Conservation (phyloP, 495 filamentous ascomycete species). For the Aspergillus olivimuriae region DNA sequence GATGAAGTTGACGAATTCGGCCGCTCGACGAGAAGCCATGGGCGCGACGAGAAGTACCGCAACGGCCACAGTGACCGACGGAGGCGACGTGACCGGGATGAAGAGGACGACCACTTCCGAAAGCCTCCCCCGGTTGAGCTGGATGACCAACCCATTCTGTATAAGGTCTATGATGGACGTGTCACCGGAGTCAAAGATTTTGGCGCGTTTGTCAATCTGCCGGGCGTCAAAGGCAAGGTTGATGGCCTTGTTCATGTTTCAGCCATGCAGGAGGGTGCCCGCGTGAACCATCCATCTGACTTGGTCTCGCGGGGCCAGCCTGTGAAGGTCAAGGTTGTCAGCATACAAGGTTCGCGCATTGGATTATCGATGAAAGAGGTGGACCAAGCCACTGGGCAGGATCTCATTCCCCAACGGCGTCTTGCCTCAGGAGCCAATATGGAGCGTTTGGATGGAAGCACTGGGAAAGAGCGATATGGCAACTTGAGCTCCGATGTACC, state of each 20-base stretch:
- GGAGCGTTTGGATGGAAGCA: constrained; percentile 61
- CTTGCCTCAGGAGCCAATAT: constrained; percentile 91
- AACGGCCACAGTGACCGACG: constrained; percentile 36
- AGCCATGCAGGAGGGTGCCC: constrained; percentile 77
- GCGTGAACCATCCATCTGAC: constrained; percentile 89
- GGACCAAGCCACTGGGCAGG: constrained; percentile 82
- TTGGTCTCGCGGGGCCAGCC: constrained; percentile 72
- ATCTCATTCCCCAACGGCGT: constrained; percentile 72
- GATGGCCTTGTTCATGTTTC: constrained; percentile 96
- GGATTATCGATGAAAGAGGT: constrained; percentile 96
- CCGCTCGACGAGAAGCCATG: constrained; percentile 33
- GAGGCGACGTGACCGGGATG: constrained; percentile 34
- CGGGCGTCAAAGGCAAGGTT: constrained; percentile 77
- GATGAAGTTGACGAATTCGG: constrained; percentile 62
- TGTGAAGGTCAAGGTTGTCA: constrained; percentile 90
- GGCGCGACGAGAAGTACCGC: constrained; percentile 36
- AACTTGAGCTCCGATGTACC: constrained; percentile 51
- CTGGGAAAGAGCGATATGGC: constrained; percentile 50
- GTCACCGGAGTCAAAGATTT: constrained; percentile 93
- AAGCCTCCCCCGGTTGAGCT: constrained; percentile 69
- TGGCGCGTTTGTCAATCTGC: constrained; percentile 90
- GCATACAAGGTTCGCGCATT: constrained; percentile 71
- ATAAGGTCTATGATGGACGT: constrained; percentile 85
- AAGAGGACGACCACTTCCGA: constrained; percentile 60
- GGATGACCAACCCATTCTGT: constrained; percentile 73